Conservation (phyloP, 768 basidiomycete species). For the Leucocoprinus sp. region DNA sequence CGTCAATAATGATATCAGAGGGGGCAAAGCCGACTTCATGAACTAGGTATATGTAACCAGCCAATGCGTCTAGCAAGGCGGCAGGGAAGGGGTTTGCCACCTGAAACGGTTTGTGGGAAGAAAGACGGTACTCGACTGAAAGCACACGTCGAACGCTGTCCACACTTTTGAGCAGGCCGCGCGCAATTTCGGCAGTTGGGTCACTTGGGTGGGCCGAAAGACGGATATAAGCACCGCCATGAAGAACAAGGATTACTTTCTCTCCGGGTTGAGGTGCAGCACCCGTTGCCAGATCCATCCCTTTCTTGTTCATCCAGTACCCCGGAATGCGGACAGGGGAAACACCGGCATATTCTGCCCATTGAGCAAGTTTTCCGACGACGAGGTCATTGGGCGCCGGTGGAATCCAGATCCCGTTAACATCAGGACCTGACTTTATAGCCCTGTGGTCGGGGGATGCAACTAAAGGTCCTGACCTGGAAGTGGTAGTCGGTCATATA, state of each 20-base stretch:
- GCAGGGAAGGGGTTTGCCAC: conserved; percentile 60
- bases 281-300: conserved; percentile 25
- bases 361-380: conserved; percentile 33
- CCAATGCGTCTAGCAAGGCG: conserved; percentile 64
- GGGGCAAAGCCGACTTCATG: conserved; percentile 48
- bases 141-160: conserved; percentile 41
- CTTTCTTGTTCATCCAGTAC: conserved; percentile 46
- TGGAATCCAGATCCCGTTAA: conserved; percentile 43
- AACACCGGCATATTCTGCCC: conserved; percentile 32
- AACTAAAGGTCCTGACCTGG: conserved; percentile 28
- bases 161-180: conserved; percentile 38
- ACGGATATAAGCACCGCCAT: conserved; percentile 52
- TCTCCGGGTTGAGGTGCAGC: conserved; percentile 37
- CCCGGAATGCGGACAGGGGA: conserved; percentile 40
- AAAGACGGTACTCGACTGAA: conserved; percentile 67
- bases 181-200: conserved; percentile 34
- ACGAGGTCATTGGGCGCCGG: conserved; percentile 31
- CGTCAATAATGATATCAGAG: conserved; percentile 53
- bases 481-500: no score
- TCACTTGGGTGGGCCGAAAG: conserved; percentile 52
- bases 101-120: conserved; percentile 32
- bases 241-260: conserved; percentile 53
- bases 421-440: conserved; percentile 30
- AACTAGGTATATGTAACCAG: conserved; percentile 67
- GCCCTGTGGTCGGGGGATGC: conserved; percentile 30